Evolutionary conservation across 805 yeast genomes (phyloP), one percentile per base, ranked within the genome.

Genomic region (Kluyveromyces lactis): DNA sequence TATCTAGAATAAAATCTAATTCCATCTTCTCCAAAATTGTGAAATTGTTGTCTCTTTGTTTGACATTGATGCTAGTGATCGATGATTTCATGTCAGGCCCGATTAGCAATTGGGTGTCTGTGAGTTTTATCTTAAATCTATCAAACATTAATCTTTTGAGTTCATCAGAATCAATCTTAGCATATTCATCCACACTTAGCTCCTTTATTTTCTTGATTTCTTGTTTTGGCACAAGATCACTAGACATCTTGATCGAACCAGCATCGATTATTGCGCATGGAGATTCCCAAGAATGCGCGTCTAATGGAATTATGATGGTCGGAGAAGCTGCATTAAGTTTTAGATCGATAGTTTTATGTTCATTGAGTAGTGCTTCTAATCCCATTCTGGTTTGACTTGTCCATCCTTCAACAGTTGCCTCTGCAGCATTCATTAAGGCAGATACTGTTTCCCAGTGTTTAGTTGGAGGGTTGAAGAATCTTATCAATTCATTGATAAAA

Each of bases 271-370:
- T 76, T 3, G 89, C 85, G 47, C 95, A 95, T 0, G 97, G 94
- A 0, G 97, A 79, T 30, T 80, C 70, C 78, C 86, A 79, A 46
- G 75, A 75, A 10, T 76, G 70, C 0, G 95, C 83, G 52, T 86
- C 85, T 24, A 86, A 66, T 0, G 98, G 98, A 13, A 92, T 51
- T 7, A 90, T 81, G 17, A 94, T 77, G 48, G 92, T 67, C 0
- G 99, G 99, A 0, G 97, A 95, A 54, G 89, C 96, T 32, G 94
- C 67, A 61, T 94, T 97, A 45, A 92, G 72, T 51, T 84, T 78
- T 18, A 87, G 74, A 53, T 87, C 81, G 42, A 87, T 62, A 0
- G 97, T 90, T 56, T 87, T 89, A 62, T 92, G 99, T 51, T 90
- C 95, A 45, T 87, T 95, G 49, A 94, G 69, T 0, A 96, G 92